These are phyloP conservation scores for Pseudogymnoascus pannorum DNA, from an alignment of 2,329 filamentous ascomycete species.

Conservation along the genomic window DNA sequence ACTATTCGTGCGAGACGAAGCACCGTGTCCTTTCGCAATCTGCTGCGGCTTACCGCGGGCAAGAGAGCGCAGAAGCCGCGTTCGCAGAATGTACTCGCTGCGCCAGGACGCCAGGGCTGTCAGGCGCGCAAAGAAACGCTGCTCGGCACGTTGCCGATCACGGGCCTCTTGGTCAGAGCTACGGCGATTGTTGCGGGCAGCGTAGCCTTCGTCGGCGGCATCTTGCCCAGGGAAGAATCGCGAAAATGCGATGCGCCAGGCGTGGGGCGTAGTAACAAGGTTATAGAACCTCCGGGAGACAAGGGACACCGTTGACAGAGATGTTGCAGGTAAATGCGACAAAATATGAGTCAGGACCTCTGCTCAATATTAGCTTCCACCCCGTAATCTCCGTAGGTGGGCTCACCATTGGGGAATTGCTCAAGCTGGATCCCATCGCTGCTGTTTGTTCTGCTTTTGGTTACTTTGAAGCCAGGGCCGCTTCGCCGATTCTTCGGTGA, in stretches of 20 bases:
- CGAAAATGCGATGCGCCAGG: constrained; percentile 87
- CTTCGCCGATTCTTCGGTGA: constrained; percentile 36
- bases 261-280: constrained; percentile 83
- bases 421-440: constrained; percentile 25
- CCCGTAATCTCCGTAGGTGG: constrained; percentile 16
- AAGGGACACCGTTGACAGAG: constrained; percentile 72
- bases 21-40: constrained; percentile 43
- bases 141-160: constrained; percentile 59
- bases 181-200: constrained; percentile 29
- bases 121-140: constrained; percentile 73
- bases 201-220: constrained; percentile 35
- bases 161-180: constrained; percentile 40
- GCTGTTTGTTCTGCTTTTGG: constrained; percentile 35
- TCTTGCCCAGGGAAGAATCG: constrained; percentile 80
- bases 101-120: constrained; percentile 86
- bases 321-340: constrained; percentile 80
- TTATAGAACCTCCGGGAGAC: constrained; percentile 83
- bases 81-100: constrained; percentile 88
- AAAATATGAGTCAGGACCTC: constrained; percentile 89
- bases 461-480: constrained; percentile 48
- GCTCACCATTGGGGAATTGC: constrained; percentile 75
- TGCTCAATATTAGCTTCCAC: constrained; percentile 35
- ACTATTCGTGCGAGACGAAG: constrained; percentile 39
- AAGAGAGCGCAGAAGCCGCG: constrained; percentile 73
- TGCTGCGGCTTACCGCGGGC: constrained; percentile 71